These are phyloP conservation scores for Pichia exigua DNA, from an alignment of 805 yeast genomes.

Conservation along the genomic window DNA sequence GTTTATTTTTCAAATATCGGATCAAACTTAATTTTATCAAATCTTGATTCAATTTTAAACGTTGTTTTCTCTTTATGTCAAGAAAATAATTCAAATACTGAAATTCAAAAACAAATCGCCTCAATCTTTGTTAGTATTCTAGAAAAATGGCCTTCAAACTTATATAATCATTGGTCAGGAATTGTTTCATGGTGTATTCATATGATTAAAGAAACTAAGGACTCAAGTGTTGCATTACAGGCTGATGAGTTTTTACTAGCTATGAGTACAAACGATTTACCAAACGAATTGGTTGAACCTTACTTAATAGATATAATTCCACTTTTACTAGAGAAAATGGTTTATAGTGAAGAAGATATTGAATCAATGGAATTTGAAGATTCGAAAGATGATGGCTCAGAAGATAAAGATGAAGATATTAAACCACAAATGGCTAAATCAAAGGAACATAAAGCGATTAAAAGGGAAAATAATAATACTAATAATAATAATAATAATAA, in stretches of 20 bases:
- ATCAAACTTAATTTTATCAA: conserved; percentile 54
- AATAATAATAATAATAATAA: not conserved
- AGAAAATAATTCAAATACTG: conserved; percentile 40
- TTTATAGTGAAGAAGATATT: conserved; percentile 76
- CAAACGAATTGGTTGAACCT: conserved; percentile 48
- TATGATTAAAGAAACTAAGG: conserved; percentile 48
- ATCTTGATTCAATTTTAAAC: conserved; percentile 57
- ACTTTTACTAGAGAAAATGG: conserved; percentile 71
- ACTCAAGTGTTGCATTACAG: conserved; percentile 76
- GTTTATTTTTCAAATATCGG: conserved; percentile 68
- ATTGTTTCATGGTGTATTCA: conserved; percentile 79
- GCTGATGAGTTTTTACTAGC: conserved; percentile 88
- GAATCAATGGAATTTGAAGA: conserved; percentile 57
- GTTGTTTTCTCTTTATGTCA: conserved; percentile 62
- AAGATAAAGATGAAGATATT: conserved; percentile 82
- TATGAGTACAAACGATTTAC: conserved; percentile 55
- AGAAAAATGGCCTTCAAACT: conserved; percentile 72
- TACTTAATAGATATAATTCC: conserved; percentile 66
- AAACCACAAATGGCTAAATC: conserved; percentile 71
- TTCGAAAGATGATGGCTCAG: conserved; percentile 67
- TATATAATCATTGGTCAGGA: conserved; percentile 77
- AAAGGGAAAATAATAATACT: conserved; percentile 12
- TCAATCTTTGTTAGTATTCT: conserved; percentile 63
- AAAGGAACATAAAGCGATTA: conserved; percentile 34
- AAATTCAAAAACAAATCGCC: conserved; percentile 69